phyloP scores from a whole-genome alignment of 345 rosid species.

The Aquilaria sinensis region DNA sequence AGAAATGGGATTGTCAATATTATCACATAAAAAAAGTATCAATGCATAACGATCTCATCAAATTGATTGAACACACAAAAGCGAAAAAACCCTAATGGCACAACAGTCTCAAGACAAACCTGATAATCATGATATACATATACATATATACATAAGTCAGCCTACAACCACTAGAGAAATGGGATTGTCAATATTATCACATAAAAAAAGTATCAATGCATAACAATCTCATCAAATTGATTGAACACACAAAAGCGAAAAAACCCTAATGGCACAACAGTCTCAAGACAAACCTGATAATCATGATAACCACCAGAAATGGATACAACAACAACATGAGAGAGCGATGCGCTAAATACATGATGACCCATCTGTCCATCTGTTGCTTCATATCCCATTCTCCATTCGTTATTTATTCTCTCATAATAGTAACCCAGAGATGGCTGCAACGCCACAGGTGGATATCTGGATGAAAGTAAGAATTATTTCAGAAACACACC shows the following conservation, averaged over 20 bases:
- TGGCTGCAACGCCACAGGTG: conserved; percentile 97
- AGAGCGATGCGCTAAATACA: conserved; percentile 56
- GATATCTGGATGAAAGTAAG: conserved; percentile 63
- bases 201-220: too few species aligned
- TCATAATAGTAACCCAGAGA: conserved; percentile 85
- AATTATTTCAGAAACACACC: conserved; percentile 20
- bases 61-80: too few species aligned
- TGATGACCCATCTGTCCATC: conserved; percentile 41
- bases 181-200: too few species aligned
- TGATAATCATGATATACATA: conserved; percentile 89
- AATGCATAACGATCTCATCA: too few species aligned
- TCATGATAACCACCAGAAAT: conserved; percentile 90
- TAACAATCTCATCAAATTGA: too few species aligned
- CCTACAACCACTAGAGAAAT: too few species aligned
- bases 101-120: conserved; percentile 30
- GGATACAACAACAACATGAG: conserved; percentile 76
- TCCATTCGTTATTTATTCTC: conserved; percentile 77
- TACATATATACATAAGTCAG: too few species aligned
- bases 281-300: conserved; percentile 56
- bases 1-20: too few species aligned
- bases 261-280: too few species aligned
- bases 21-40: too few species aligned
- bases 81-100: too few species aligned
- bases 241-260: too few species aligned
- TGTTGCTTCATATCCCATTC: conserved; percentile 63